Conservation (phyloP, 305 asterid species). For the Rubia occidens region DNA sequence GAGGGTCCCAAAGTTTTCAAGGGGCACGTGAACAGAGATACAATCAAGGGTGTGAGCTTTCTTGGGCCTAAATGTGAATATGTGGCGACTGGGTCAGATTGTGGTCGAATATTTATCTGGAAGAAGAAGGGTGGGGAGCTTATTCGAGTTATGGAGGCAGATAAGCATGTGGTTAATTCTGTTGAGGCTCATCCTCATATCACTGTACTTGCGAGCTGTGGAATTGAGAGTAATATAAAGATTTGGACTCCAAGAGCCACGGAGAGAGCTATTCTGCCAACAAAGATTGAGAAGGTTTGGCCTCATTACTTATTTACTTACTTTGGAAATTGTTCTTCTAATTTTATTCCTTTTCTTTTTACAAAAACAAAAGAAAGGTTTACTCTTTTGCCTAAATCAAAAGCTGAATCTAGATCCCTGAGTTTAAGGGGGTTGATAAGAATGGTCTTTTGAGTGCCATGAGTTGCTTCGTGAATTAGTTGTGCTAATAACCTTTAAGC, state of each 20-base stretch:
- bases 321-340: neutral
- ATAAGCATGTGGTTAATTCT: slow-evolving; percentile 72
- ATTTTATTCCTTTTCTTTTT: neutral
- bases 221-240: slow-evolving; percentile 79
- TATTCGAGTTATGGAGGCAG: slow-evolving; percentile 89
- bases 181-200: slow-evolving; percentile 77
- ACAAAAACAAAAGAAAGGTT: neutral
- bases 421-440: neutral
- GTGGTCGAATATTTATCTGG: slow-evolving; percentile 97
- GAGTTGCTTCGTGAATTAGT: neutral
- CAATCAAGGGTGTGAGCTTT: slow-evolving; percentile 83
- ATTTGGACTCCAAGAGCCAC: slow-evolving; percentile 74
- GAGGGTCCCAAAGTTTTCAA: slow-evolving; percentile 62
- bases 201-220: slow-evolving; percentile 77
- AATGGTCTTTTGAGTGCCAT: neutral
- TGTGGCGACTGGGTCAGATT: slow-evolving; percentile 92
- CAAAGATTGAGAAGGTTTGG: slow-evolving; percentile 56
- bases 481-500: neutral
- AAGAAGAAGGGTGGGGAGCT: slow-evolving; percentile 73
- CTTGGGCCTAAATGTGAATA: slow-evolving; percentile 87
- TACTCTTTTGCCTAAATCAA: neutral
- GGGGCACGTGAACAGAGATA: slow-evolving; percentile 69
- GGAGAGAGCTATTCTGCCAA: slow-evolving; percentile 61
- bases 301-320: neutral
- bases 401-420: neutral